Conservation (phyloP, 2,329 filamentous ascomycete genomes). For the Iodosphaeria phyllophila region DNA sequence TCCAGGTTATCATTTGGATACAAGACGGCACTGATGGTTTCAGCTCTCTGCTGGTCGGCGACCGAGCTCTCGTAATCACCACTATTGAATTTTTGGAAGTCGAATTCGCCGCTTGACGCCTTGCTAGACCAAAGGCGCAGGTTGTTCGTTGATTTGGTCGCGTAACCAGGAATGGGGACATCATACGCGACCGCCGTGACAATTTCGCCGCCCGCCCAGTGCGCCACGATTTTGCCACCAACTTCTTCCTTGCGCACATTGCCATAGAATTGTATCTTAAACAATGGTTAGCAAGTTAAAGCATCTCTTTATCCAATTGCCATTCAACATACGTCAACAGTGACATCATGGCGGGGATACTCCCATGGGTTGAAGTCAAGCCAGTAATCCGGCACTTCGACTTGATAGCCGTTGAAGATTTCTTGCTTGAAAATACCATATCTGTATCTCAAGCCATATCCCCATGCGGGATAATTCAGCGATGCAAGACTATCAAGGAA, state of each 20-base stretch:
- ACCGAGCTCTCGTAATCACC: conserved; percentile 97
- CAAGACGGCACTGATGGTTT: conserved; percentile 92
- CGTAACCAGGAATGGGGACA: conserved; percentile 78
- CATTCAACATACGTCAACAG: conserved; percentile 48
- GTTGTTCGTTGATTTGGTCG: conserved; percentile 86
- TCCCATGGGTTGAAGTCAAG: conserved; percentile 99
- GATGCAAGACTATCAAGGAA: conserved; percentile 93
- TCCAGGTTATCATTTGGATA: conserved; percentile 98
- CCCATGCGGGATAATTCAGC: conserved; percentile 92
- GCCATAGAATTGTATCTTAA: conserved; percentile 80
- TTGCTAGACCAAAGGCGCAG: conserved; percentile 95
- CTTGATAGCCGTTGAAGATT: conserved; percentile 93
- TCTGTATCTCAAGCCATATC: conserved; percentile 85
- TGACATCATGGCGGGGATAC: conserved; percentile 87
- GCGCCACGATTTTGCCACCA: conserved; percentile 52
- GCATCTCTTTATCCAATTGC: too few relatives aligned
- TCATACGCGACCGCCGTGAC: conserved; percentile 90
- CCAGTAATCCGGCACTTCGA: conserved; percentile 98
- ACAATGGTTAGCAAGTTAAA: not conserved
- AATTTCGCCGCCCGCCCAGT: conserved; percentile 86
- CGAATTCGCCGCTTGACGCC: conserved; percentile 89
- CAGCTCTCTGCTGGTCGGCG: conserved; percentile 93
- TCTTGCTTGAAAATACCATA: conserved; percentile 99
- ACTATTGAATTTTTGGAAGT: conserved; percentile 98
- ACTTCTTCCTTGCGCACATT: conserved; percentile 60